These are phyloP conservation scores for Trametes sanguinea DNA, from an alignment of 768 basidiomycete species.

Conservation along the genomic window DNA sequence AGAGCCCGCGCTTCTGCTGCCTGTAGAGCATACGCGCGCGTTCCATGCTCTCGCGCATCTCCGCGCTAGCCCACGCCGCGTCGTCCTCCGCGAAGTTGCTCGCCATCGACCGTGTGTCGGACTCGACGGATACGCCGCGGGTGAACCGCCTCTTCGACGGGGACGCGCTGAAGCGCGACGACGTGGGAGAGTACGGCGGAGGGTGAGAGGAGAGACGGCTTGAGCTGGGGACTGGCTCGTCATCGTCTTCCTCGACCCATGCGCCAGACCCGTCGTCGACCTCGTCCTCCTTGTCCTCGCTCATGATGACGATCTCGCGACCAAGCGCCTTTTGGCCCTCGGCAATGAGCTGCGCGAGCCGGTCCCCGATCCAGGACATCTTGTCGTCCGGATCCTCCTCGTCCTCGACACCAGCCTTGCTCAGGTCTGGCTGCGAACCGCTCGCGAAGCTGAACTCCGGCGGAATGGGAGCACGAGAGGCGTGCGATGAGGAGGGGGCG, in stretches of 20 bases:
- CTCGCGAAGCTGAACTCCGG: conserved; percentile 48
- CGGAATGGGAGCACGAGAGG: conserved; percentile 28
- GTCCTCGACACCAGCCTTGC: conserved; percentile 31
- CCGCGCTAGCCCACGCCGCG: conserved; percentile 58
- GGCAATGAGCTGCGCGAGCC: conserved; percentile 67
- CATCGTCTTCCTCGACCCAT: conserved; percentile 70
- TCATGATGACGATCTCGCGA: conserved; percentile 77
- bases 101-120: conserved; percentile 30
- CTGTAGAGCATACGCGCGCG: conserved; percentile 52
- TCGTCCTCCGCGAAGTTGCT: conserved; percentile 44
- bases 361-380: conserved; percentile 85
- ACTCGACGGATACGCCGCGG: conserved; percentile 41
- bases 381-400: conserved; percentile 50
- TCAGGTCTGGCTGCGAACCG: conserved; percentile 10
- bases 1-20: conserved; percentile 19
- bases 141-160: conserved; percentile 40
- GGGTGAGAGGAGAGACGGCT: conserved; percentile 25
- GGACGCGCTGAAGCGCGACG: conserved; percentile 34
- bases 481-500: conserved; percentile 28
- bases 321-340: conserved; percentile 78
- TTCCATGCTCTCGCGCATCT: conserved; percentile 73
- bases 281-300: conserved; percentile 72
- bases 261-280: conserved; percentile 73
- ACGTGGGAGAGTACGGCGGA: conserved; percentile 29
- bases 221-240: conserved; percentile 22